These are phyloP conservation scores for Capillidium heterosporum DNA, from an alignment of 371 early-diverging fungal genomes.

Conservation along the genomic window DNA sequence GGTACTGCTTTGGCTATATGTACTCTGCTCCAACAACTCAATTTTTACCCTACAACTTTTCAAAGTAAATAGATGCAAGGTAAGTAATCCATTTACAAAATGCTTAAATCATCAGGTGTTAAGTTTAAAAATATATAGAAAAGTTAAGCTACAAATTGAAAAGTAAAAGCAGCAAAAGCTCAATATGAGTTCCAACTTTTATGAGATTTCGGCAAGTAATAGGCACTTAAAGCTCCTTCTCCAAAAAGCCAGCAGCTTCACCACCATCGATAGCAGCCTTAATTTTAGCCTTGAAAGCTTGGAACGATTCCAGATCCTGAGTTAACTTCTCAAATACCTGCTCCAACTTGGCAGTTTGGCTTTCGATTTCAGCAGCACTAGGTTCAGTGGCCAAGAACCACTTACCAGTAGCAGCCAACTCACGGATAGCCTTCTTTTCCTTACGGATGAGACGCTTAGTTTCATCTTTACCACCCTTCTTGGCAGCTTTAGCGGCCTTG, in stretches of 20 bases:
- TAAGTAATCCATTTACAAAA: no score
- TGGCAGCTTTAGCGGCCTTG: conserved; percentile 32
- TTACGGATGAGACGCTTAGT: conserved; percentile 69
- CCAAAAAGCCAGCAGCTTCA: conserved; percentile 11
- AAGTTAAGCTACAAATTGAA: no score
- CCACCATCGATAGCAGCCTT: conserved; percentile 7
- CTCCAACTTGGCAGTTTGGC: conserved; percentile 44
- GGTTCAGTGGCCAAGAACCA: conserved; percentile 43
- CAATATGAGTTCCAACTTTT: no score
- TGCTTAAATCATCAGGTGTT: no score
- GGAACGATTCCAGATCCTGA: conserved; percentile 13
- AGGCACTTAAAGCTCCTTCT: no score
- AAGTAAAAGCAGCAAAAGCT: no score
- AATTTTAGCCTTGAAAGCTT: conserved; percentile 11
- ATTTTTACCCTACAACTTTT: no score
- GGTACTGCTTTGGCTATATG: no score
- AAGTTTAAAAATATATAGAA: no score
- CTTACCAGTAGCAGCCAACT: conserved; percentile 44
- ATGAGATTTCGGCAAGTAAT: no score
- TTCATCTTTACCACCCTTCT: conserved; percentile 51
- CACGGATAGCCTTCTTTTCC: conserved; percentile 79
- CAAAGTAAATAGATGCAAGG: no score
- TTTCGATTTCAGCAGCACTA: conserved; percentile 31
- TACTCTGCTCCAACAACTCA: no score
- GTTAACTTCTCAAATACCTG: conserved; percentile 30